These are phyloP conservation scores for Coemansia sp. DNA, from an alignment of 192 early-diverging fungal genomes.

Conservation along the genomic window DNA sequence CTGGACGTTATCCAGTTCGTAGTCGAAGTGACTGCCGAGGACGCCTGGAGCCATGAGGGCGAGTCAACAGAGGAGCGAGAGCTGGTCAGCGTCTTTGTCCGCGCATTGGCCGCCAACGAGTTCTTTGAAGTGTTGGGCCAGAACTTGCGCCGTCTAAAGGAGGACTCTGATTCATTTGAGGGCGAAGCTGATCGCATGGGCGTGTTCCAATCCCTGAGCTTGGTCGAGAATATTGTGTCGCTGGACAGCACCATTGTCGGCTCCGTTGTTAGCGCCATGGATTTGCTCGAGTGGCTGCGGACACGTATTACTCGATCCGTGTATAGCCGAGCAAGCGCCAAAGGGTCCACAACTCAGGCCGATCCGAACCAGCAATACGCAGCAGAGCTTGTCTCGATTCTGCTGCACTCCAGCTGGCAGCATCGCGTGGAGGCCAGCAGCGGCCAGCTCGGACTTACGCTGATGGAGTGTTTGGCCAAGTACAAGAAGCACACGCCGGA, in stretches of 20 bases:
- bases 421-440: slow-evolving; percentile 55
- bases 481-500: slow-evolving; percentile 74
- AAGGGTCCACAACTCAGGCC: slow-evolving; percentile 1
- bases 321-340: slow-evolving; percentile 18
- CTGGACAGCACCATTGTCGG: slow-evolving; percentile 71
- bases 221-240: slow-evolving; percentile 86
- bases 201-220: slow-evolving; percentile 79
- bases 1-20: slow-evolving; percentile 82
- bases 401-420: slow-evolving; percentile 70
- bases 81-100: slow-evolving; percentile 70
- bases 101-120: slow-evolving; percentile 68
- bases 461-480: slow-evolving; percentile 68
- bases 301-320: slow-evolving; percentile 57
- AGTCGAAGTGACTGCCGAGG: slow-evolving; percentile 93
- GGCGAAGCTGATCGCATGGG: slow-evolving; percentile 80
- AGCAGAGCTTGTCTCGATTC: slow-evolving; percentile 82
- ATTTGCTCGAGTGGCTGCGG: slow-evolving; percentile 76
- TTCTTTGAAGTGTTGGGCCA: slow-evolving; percentile 77
- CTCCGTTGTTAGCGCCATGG: slow-evolving; percentile 64
- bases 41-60: slow-evolving; percentile 68
- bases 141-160: slow-evolving; percentile 78
- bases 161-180: slow-evolving; percentile 53
- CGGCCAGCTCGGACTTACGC: slow-evolving; percentile 63
- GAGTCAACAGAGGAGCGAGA: slow-evolving; percentile 59
- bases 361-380: slow-evolving; percentile 89